Percentiles rank a stretch among this genome's conserved stretches.
phyloP scores from a whole-genome alignment of 73 alveolate genomes.

The Tetrahymena thermophila region DNA sequence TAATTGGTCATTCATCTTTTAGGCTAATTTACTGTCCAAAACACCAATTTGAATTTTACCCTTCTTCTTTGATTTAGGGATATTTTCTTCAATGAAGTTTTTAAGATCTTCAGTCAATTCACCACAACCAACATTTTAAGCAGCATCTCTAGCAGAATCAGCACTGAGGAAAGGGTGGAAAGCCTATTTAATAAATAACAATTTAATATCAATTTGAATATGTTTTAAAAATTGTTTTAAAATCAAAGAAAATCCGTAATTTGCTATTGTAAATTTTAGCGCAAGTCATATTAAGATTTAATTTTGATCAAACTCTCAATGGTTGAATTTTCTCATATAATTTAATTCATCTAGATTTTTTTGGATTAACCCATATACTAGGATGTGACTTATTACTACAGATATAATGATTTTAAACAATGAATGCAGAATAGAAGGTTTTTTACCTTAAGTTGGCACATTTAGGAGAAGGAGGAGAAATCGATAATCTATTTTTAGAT shows the following conservation, averaged over 20 bases:
- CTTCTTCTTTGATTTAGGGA: conserved; percentile 60
- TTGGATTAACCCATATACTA: not conserved
- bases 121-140: conserved; percentile 56
- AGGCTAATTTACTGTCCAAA: conserved; percentile 54
- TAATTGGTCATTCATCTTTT: conserved; percentile 51
- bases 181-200: conserved; percentile 6
- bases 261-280: no score
- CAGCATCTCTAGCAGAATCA: conserved; percentile 52
- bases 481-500: conserved; percentile 44
- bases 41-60: conserved; percentile 61
- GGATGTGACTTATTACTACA: not conserved
- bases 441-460: conserved; percentile 42
- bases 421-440: not conserved
- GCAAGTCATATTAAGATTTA: not conserved
- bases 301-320: no score
- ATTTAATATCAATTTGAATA: not conserved
- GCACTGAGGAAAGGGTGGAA: conserved; percentile 46
- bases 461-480: conserved; percentile 44
- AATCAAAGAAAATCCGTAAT: not conserved
- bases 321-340: not conserved
- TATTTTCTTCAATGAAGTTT: conserved; percentile 57
- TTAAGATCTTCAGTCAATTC: conserved; percentile 61
- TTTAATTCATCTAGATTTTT: no score
- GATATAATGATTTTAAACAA: not conserved
- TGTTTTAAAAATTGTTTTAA: not conserved